Evolutionary conservation across 371 early-diverging fungal genomes (phyloP).

Genomic region (Syncephalastrum sp.): DNA sequence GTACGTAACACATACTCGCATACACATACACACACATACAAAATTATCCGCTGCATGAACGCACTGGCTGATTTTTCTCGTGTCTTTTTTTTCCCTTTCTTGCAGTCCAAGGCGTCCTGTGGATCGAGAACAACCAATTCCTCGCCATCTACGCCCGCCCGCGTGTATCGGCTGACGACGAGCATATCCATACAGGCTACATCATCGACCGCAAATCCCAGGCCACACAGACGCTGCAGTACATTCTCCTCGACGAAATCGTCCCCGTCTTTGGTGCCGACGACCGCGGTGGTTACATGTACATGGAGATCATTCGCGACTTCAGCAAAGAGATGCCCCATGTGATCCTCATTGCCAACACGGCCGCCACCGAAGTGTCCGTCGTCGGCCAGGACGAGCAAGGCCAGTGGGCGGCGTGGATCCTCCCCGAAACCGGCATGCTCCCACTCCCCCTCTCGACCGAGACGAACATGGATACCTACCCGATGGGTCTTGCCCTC

Average conservation of each 20-base stretch:
- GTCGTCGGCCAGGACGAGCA: slow-evolving; percentile 39
- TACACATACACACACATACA: too few species aligned
- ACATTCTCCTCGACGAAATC: slow-evolving; percentile 37
- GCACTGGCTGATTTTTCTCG: too few species aligned
- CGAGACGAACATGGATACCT: slow-evolving; percentile 35
- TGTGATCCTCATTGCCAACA: slow-evolving; percentile 35
- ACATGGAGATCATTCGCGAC: slow-evolving; percentile 39
- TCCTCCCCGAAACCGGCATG: slow-evolving; percentile 28
- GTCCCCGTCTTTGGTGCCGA: slow-evolving; percentile 35
- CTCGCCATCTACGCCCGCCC: slow-evolving; percentile 30
- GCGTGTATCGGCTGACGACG: slow-evolving; percentile 17
- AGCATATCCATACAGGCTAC: slow-evolving; percentile 29
- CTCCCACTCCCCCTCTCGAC: slow-evolving; percentile 37
- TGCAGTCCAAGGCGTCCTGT: slow-evolving; percentile 41
- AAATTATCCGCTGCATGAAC: not conserved
- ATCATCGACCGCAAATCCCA: slow-evolving; percentile 33
- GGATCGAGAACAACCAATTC: slow-evolving; percentile 44
- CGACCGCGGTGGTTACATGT: slow-evolving; percentile 34
- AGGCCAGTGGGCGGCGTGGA: slow-evolving; percentile 45
- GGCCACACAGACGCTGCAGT: slow-evolving; percentile 12
- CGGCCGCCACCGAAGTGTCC: slow-evolving; percentile 36
- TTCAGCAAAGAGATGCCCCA: slow-evolving; percentile 34
- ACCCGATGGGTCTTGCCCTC: slow-evolving; percentile 43
- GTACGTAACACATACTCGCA: slow-evolving; percentile 14
- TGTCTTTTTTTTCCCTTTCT: too few species aligned